These are phyloP conservation scores for Fusarium sp. DNA, from an alignment of 2,329 filamentous ascomycete genomes.

Conservation along the genomic window DNA sequence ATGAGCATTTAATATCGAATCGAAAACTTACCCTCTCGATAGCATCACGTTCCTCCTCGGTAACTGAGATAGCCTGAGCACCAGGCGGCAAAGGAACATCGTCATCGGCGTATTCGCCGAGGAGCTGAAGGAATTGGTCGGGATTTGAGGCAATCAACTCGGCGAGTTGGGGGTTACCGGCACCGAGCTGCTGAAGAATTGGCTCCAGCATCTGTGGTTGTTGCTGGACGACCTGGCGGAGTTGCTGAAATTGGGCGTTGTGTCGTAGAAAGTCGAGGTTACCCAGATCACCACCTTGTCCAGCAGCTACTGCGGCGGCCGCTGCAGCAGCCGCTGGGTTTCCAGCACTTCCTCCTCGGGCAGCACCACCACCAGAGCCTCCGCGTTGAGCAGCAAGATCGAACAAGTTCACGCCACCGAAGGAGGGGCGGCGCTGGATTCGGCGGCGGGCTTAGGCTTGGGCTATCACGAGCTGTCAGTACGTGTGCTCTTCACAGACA, in stretches of 20 bases:
- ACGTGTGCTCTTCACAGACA: constrained; percentile 4
- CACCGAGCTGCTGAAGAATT: constrained; percentile 94
- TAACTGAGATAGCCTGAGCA: constrained; percentile 89
- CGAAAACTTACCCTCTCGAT: constrained; percentile 83
- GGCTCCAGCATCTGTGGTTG: constrained; percentile 99
- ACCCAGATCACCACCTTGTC: constrained; percentile 70
- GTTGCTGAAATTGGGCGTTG: constrained; percentile 97
- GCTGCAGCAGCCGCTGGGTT: constrained; percentile 58
- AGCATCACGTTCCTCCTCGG: constrained; percentile 94
- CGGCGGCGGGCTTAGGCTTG: constrained; percentile 75
- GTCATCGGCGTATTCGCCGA: constrained; percentile 89
- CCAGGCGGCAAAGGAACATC: constrained; percentile 89
- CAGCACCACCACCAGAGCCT: constrained; percentile 57
- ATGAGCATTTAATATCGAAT: constrained; percentile 49
- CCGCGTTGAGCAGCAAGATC: constrained; percentile 87
- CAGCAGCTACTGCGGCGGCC: constrained; percentile 63
- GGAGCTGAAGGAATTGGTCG: constrained; percentile 89
- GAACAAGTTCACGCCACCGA: constrained; percentile 86
- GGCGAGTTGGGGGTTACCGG: constrained; percentile 94
- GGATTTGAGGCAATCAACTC: constrained; percentile 92
- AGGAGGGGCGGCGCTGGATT: constrained; percentile 71
- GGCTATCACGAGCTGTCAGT: constrained; percentile 51
- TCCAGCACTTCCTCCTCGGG: constrained; percentile 59
- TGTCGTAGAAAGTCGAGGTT: constrained; percentile 94
- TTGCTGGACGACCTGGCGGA: constrained; percentile 96